phyloP scores from a whole-genome alignment of 768 basidiomycete species.

The Russula foetens region DNA sequence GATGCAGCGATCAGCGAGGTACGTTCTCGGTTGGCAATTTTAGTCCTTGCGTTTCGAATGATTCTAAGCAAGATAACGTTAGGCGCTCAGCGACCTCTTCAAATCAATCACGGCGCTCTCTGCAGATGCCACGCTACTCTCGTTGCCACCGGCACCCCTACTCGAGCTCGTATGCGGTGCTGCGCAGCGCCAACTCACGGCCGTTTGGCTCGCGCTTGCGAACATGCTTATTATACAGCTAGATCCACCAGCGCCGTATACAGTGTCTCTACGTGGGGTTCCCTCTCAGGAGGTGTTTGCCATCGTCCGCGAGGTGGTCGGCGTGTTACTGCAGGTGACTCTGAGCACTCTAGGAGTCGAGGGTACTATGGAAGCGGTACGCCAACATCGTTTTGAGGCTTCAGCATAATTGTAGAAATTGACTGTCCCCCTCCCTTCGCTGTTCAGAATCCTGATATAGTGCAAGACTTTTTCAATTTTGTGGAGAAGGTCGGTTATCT shows the following conservation, averaged over 20 bases:
- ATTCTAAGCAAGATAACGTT: neutral
- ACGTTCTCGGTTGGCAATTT: constrained; percentile 26
- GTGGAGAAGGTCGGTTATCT: constrained; percentile 53
- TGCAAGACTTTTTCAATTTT: constrained; percentile 81
- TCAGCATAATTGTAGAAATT: neutral
- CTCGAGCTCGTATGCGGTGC: constrained; percentile 73
- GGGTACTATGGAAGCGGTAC: constrained; percentile 63
- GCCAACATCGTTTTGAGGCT: constrained; percentile 21
- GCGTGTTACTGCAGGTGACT: constrained; percentile 50
- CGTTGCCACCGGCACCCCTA: constrained; percentile 73
- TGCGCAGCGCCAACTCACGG: constrained; percentile 61
- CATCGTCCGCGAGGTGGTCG: constrained; percentile 48
- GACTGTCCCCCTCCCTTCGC: neutral
- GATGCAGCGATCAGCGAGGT: constrained; percentile 77
- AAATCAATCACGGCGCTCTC: constrained; percentile 82
- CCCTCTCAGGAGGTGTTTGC: constrained; percentile 48
- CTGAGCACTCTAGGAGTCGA: constrained; percentile 44
- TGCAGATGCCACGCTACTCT: constrained; percentile 66
- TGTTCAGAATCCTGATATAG: constrained; percentile 80
- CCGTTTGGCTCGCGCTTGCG: constrained; percentile 79
- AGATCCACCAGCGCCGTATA: constrained; percentile 55
- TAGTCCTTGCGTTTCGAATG: neutral
- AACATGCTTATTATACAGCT: constrained; percentile 76
- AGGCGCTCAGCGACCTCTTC: constrained; percentile 79
- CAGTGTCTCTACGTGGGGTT: constrained; percentile 38